These are phyloP conservation scores for Cladorrhinum sp. DNA, from an alignment of 2,329 filamentous ascomycete species.

Conservation along the genomic window DNA sequence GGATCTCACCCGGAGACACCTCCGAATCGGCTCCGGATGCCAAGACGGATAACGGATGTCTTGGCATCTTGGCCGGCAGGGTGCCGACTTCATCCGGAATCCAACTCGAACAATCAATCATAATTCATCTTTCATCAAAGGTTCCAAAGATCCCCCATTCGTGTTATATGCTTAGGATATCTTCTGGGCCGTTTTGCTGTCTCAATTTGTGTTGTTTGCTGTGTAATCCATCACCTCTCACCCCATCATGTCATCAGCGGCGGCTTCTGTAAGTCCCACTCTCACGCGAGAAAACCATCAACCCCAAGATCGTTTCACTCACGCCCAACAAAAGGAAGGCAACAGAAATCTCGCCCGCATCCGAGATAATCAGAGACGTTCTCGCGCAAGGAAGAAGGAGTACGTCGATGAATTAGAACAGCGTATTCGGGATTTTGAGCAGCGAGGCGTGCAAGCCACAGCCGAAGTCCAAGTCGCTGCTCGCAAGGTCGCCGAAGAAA, in stretches of 20 bases:
- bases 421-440: constrained; percentile 60
- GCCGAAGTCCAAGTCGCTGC: constrained; percentile 71
- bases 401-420: constrained; percentile 68
- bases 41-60: background rate
- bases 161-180: no score
- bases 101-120: background rate
- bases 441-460: constrained; percentile 63
- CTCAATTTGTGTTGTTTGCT: no score
- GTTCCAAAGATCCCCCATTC: no score
- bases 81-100: background rate
- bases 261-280: background rate
- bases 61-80: background rate
- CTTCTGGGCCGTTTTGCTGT: background rate
- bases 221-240: no score
- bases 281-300: no score
- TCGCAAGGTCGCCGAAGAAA: constrained; percentile 66
- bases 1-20: background rate
- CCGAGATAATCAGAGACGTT: constrained; percentile 73
- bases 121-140: no score
- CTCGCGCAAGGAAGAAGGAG: constrained; percentile 70
- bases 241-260: background rate
- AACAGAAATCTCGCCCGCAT: constrained; percentile 49
- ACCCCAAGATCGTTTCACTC: background rate
- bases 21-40: background rate
- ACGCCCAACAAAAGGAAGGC: constrained; percentile 23